phyloP scores from a whole-genome alignment of 2,329 filamentous ascomycete genomes.

The Fusarium lyarnte region DNA sequence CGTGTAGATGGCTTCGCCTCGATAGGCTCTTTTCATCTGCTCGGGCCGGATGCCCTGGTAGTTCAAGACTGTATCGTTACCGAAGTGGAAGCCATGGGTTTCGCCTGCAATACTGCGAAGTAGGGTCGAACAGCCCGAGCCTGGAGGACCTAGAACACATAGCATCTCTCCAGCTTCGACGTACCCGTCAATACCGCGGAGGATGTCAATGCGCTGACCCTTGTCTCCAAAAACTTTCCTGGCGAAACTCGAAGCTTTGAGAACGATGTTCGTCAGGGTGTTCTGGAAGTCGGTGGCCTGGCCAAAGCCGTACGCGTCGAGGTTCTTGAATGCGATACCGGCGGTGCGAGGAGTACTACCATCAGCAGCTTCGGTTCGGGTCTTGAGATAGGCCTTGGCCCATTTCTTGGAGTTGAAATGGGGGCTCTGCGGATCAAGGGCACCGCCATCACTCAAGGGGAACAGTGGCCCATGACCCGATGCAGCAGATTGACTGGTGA shows the following conservation, averaged over 20 bases:
- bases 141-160: conserved; percentile 74
- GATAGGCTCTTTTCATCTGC: conserved; percentile 77
- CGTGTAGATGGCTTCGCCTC: conserved; percentile 84
- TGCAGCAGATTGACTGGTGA: conserved; percentile 14
- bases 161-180: conserved; percentile 76
- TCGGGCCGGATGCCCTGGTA: conserved; percentile 72
- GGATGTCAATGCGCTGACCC: conserved; percentile 69
- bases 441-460: conserved; percentile 20
- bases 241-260: conserved; percentile 54
- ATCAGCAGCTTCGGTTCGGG: conserved; percentile 44
- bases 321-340: conserved; percentile 70
- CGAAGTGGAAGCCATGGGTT: conserved; percentile 77
- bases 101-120: conserved; percentile 83
- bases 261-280: conserved; percentile 65
- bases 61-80: conserved; percentile 74
- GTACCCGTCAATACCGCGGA: conserved; percentile 70
- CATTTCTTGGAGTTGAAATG: conserved; percentile 55
- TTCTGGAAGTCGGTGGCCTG: conserved; percentile 74
- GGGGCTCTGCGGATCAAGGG: conserved; percentile 52
- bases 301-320: conserved; percentile 72
- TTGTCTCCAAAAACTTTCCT: conserved; percentile 61
- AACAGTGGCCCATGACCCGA: conserved; percentile 31
- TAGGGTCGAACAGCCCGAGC: conserved; percentile 78
- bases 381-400: conserved; percentile 51
- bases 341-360: conserved; percentile 65